Conservation (phyloP, 2,329 filamentous ascomycete genomes). For the Colletotrichum cordylinicola region DNA sequence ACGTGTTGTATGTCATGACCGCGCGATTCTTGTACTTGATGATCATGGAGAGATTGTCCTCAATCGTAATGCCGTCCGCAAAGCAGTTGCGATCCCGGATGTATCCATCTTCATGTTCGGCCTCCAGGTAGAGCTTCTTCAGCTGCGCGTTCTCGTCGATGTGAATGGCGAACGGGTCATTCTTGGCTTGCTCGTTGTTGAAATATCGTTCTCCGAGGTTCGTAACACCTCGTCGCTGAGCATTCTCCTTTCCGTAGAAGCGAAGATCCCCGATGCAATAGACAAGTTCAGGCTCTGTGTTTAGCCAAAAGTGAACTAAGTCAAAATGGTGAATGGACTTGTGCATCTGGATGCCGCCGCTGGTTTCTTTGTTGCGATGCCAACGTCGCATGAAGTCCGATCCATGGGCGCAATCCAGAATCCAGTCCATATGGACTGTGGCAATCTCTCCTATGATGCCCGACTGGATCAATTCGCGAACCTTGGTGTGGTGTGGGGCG, state of each 20-base stretch:
- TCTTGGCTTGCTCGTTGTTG: constrained; percentile 44
- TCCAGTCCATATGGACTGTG: constrained; percentile 68
- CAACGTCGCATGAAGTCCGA: constrained; percentile 69
- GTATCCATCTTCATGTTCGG: constrained; percentile 55
- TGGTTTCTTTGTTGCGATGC: constrained; percentile 67
- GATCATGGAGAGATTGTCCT: constrained; percentile 53
- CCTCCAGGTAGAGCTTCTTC: constrained; percentile 50
- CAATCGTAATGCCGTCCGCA: constrained; percentile 54
- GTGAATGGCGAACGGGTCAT: constrained; percentile 52
- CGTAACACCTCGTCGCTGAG: constrained; percentile 53
- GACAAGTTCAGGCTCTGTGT: constrained; percentile 58
- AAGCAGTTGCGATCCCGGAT: constrained; percentile 54
- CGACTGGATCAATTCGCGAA: constrained; percentile 57
- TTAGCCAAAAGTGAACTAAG: constrained; percentile 68
- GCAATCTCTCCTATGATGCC: constrained; percentile 63
- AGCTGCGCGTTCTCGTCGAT: constrained; percentile 45
- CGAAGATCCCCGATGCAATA: constrained; percentile 63
- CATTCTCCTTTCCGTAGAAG: constrained; percentile 68
- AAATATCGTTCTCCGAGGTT: constrained; percentile 44
- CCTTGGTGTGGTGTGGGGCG: constrained; percentile 68
- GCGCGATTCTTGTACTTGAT: constrained; percentile 47
- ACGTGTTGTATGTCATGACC: constrained; percentile 48
- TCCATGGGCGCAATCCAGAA: constrained; percentile 66
- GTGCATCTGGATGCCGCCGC: constrained; percentile 64
- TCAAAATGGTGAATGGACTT: constrained; percentile 71